Evolutionary conservation across 441 rosid genomes (phyloP), one percentile per base, ranked within the genome.

Genomic region (Isatis lusitanica): DNA sequence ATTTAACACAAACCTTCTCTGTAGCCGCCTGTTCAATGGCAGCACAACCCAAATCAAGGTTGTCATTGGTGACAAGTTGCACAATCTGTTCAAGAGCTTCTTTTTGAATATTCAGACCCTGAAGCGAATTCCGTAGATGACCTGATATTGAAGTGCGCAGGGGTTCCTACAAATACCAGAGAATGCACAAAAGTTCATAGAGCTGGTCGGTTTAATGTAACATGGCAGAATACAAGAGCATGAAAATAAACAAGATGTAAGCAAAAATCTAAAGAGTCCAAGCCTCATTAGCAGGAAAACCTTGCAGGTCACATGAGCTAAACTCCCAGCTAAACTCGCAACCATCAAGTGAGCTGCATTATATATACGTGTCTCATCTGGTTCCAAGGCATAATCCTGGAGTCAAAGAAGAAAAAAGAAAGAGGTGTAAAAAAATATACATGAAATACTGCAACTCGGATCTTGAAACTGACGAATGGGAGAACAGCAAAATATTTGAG

Each of bases 291-390:
- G 62, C 56, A 79, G 28, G 65, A 70, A 46, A 79, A 93, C 98
- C 99, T 96, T 96, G 99, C 99, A 96, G 21, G 98, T 93, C 48
- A 90, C 99, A 83, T 96, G 99, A 71, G 99, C 99, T 43, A 96
- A 80, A 85, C 99, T 96, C 82, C 98, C 98, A 42, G 98, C 94
- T 83, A 96, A 80, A 83, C 97, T 93, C 24, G 98, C 98, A 78
- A 92, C 99, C 99, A 96, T 96, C 85, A 93, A 86, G 78, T 92
- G 97, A 30, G 99, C 98, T 5, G 98, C 98, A 81, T 87, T 89
- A 81, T 89, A 88, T 68, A 96, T 92, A 21, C 97, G 90, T 21
- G 89, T 87, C 84, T 96, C 98, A 63, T 96, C 99, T 8, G 92
- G 84, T 80, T 96, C 99, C 87, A 85, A 76, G 16, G 94, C 88